A percentile compares a stretch with the other conserved stretches of the same genome.
These are phyloP conservation scores for Trichoderma atrobrunneum DNA, from an alignment of 2,329 filamentous ascomycete species.

Conservation along the genomic window DNA sequence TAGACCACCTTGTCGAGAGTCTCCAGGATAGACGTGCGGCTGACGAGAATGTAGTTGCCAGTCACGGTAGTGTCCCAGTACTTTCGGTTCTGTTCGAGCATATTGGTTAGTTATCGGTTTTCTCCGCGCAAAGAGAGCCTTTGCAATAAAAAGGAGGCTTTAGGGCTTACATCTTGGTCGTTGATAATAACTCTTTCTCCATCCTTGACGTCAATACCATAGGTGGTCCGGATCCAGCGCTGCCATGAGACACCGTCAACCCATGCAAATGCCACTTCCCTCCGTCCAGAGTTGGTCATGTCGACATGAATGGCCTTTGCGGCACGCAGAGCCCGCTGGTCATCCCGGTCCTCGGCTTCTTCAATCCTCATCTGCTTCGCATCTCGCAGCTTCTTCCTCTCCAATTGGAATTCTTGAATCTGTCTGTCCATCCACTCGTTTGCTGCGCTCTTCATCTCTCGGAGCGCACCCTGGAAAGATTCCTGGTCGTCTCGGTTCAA, in stretches of 20 bases:
- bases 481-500: constrained; percentile 76
- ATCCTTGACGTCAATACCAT: constrained; percentile 82
- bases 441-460: constrained; percentile 92
- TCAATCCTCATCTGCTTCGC: constrained; percentile 94
- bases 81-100: constrained; percentile 65
- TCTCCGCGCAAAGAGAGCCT: not conserved
- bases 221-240: constrained; percentile 92
- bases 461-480: constrained; percentile 72
- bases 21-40: constrained; percentile 85
- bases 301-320: constrained; percentile 91
- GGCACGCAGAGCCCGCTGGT: constrained; percentile 78
- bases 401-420: constrained; percentile 84
- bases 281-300: constrained; percentile 82
- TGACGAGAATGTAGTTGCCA: constrained; percentile 85
- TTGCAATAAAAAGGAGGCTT: too few relatives aligned
- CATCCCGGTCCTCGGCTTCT: constrained; percentile 89
- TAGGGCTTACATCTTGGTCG: constrained; percentile 80
- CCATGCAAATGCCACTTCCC: constrained; percentile 94
- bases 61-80: constrained; percentile 94
- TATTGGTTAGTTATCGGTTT: not conserved
- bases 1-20: constrained; percentile 71
- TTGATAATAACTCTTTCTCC: constrained; percentile 95
- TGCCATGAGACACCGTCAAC: constrained; percentile 98
- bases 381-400: constrained; percentile 88
- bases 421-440: constrained; percentile 99